Base-by-base conservation (phyloP, 306 rosid genomes). In the Comarum palustre region DNA sequence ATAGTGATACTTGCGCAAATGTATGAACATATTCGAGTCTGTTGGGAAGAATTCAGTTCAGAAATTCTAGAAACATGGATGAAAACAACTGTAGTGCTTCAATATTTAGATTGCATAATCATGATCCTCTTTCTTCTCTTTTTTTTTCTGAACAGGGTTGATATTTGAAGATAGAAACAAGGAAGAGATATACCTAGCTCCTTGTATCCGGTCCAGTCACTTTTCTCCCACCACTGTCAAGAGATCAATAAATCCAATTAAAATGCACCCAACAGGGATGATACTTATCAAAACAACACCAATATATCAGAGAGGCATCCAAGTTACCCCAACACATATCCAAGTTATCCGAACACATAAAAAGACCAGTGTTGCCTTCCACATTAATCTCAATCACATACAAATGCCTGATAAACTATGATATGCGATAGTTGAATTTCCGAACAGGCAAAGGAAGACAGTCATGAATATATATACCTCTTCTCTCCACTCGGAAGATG, bases 161-260 rank as follows among this genome's bases (percentile, higher is more conserved):
- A 43, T 73, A 60, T 61, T 69, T 67, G 60, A 51, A 62, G 64
- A 48, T 69, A 71, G 43, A 41, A 24, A 58, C 51, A 72, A 59
- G 72, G 52, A 81, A 57, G 82, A 39, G 80, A 61, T 69, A 68
- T 93, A 93, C 98, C 98, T 79, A 93, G 93, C 91, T 93, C 98
- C 87, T 93, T 93, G 86, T 89, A 93, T 93, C 98, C 98, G 7
- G 94, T 89, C 96, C 98, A 91, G 84, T 91, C 97, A 82, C 97
- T 91, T 85, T 91, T 91, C 97, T 91, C 97, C 98, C 97, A 93
- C 98, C 98, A 93, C 98, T 93, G 97, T 80, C 97, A 93, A 89
- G 87, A 93, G 87, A 93, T 89, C 92, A 90, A 90, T 81, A 93
- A 89, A 93, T 82, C 92, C 89, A 90, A 89, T 89, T 87, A 88